A percentile compares a stretch with the other conserved stretches of the same genome.
phyloP scores from a whole-genome alignment of 805 yeast species.

The Teunomyces kruisii region DNA sequence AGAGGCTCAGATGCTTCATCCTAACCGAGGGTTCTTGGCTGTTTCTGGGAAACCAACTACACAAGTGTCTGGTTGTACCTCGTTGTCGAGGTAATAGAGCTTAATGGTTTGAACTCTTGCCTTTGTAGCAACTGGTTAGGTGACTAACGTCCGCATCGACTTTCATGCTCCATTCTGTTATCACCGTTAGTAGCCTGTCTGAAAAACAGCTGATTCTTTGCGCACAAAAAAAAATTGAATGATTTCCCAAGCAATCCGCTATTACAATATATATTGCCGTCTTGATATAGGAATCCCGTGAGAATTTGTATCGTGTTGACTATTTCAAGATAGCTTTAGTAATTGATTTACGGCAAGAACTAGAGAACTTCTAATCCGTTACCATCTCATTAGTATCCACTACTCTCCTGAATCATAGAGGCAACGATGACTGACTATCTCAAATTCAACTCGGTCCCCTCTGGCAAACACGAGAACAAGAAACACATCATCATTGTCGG shows the following conservation, averaged over 20 bases:
- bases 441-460: constrained; percentile 34
- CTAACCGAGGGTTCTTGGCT: too few relatives aligned
- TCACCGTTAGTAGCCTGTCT: neutral
- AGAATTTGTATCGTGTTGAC: neutral
- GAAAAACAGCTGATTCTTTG: constrained; percentile 3
- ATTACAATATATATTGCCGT: neutral
- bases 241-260: neutral
- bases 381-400: neutral
- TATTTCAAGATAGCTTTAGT: neutral
- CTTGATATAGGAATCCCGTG: neutral
- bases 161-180: neutral
- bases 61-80: too few relatives aligned
- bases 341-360: neutral
- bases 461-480: constrained; percentile 50
- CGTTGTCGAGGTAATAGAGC: too few relatives aligned
- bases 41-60: too few relatives aligned
- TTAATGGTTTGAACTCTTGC: too few relatives aligned
- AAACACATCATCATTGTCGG: constrained; percentile 83
- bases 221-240: constrained; percentile 2
- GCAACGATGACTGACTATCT: constrained; percentile 12
- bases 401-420: neutral
- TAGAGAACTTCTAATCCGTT: neutral
- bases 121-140: too few relatives aligned
- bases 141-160: too few relatives aligned
- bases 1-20: neutral